phyloP scores from a whole-genome alignment of 208 protist species.

The Naegleria fowleri region DNA sequence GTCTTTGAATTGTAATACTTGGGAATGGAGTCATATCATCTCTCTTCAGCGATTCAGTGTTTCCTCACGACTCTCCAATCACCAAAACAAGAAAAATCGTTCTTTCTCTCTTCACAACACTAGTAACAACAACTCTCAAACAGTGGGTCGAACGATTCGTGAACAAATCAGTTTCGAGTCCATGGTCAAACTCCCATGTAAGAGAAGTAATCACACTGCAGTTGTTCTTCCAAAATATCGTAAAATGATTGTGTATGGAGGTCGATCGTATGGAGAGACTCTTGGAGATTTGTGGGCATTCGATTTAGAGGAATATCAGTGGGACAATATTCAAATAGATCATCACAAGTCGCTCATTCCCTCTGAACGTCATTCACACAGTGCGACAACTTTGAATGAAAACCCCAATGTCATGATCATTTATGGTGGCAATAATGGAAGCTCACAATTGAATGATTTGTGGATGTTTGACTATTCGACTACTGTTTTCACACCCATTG shows the following conservation, averaged over 20 bases:
- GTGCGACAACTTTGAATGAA: background rate
- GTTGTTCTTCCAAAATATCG: background rate
- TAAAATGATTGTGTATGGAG: slow-evolving; percentile 1
- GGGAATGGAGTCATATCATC: background rate
- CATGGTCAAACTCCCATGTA: background rate
- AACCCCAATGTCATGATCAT: background rate
- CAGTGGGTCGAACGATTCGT: background rate
- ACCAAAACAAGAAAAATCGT: background rate
- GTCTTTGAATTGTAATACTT: background rate
- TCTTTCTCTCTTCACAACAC: no score
- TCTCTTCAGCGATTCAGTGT: background rate
- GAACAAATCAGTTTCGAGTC: slow-evolving; percentile 5
- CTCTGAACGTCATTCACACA: background rate
- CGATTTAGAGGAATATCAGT: background rate
- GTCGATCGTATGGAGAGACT: background rate
- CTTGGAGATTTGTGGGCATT: background rate
- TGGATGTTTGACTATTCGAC: background rate
- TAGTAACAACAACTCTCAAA: background rate
- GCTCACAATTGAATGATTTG: background rate
- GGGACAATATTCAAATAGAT: background rate
- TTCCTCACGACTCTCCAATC: background rate
- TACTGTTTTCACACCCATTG: background rate
- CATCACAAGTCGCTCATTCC: background rate
- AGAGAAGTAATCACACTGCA: background rate
- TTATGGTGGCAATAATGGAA: background rate